phyloP scores from a whole-genome alignment of 2,329 filamentous ascomycete species.

The Gnomoniopsis smithogilvyi region DNA sequence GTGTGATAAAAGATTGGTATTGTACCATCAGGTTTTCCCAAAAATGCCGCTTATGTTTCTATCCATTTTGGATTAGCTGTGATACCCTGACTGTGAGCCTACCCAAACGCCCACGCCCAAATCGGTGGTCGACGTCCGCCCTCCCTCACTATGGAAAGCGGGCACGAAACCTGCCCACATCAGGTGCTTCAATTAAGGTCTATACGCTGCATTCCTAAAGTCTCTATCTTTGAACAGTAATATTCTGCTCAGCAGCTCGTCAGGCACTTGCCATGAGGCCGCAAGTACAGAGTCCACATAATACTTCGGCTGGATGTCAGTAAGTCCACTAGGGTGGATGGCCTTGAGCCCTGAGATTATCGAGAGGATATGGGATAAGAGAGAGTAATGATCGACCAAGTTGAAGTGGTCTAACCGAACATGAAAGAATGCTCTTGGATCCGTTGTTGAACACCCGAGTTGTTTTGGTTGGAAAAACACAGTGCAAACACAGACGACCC shows the following conservation, averaged over 20 bases:
- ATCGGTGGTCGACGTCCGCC: too few species aligned
- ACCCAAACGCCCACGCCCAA: too few species aligned
- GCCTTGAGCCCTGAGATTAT: neutral
- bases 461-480: conserved; percentile 87
- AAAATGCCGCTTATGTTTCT: neutral
- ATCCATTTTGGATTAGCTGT: neutral
- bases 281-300: conserved; percentile 29
- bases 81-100: neutral
- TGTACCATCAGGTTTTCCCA: too few species aligned
- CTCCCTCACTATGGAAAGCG: too few species aligned
- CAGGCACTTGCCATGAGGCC: conserved; percentile 11
- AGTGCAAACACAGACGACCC: conserved; percentile 66
- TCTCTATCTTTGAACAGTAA: neutral
- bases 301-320: conserved; percentile 29
- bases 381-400: conserved; percentile 50
- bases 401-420: conserved; percentile 59
- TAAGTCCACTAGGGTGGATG: neutral
- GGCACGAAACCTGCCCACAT: too few species aligned
- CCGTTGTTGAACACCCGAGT: conserved; percentile 70
- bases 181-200: neutral
- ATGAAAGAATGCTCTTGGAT: conserved; percentile 58
- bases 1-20: too few species aligned
- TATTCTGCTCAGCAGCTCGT: neutral
- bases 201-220: neutral
- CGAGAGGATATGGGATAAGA: conserved; percentile 17